Conservation (phyloP, 2,329 filamentous ascomycete genomes). For the Zymoseptoria pseudotritici region DNA sequence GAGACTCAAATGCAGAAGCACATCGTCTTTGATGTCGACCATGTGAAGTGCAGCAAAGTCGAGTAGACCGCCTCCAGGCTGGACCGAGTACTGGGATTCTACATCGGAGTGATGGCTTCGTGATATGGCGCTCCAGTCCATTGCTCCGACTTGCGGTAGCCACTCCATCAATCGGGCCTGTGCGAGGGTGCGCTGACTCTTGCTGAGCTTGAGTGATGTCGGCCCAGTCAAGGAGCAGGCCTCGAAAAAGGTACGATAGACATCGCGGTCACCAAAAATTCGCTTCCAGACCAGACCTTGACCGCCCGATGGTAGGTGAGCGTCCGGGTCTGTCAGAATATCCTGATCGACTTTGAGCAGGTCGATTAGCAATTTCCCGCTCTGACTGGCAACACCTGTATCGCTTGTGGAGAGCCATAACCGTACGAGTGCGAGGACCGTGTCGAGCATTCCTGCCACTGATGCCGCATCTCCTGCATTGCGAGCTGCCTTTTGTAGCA, state of each 20-base stretch:
- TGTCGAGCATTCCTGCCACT: conserved; percentile 49
- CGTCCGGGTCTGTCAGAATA: conserved; percentile 16
- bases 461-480: conserved; percentile 49
- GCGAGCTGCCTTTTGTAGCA: conserved; percentile 50
- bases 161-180: conserved; percentile 55
- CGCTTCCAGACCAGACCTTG: conserved; percentile 55
- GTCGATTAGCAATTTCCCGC: conserved; percentile 45
- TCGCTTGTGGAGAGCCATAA: conserved; percentile 52
- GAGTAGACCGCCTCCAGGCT: conserved; percentile 38
- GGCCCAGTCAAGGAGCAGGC: conserved; percentile 35
- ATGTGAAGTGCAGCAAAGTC: conserved; percentile 50
- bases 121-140: conserved; percentile 50
- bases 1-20: conserved; percentile 54
- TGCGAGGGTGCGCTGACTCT: conserved; percentile 50
- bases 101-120: conserved; percentile 46
- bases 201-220: conserved; percentile 36
- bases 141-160: conserved; percentile 44
- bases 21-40: conserved; percentile 49
- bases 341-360: conserved; percentile 46
- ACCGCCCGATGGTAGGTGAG: conserved; percentile 25
- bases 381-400: conserved; percentile 48
- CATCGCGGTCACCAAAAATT: conserved; percentile 52
- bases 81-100: conserved; percentile 35
- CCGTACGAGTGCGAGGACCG: conserved; percentile 48
- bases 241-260: conserved; percentile 51